Evolutionary conservation across 331 rosid species (phyloP).

Genomic region (Phaseolus coccineus): DNA sequence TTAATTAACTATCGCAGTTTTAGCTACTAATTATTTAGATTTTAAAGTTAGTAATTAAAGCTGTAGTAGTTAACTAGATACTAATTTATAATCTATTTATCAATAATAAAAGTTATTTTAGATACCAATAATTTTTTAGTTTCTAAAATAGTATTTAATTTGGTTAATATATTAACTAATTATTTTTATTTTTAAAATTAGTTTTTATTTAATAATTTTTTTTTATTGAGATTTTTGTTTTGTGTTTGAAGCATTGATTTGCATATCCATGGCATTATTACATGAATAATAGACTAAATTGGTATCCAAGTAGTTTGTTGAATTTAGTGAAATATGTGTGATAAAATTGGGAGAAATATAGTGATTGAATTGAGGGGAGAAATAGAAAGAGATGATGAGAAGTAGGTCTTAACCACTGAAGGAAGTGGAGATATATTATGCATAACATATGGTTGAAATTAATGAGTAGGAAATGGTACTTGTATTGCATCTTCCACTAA

Average conservation of each 20-base stretch:
- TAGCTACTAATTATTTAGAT: too few species aligned
- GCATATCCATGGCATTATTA: neutral
- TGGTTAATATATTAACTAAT: too few species aligned
- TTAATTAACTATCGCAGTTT: too few species aligned
- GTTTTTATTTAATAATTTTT: too few species aligned
- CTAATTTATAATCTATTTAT: too few species aligned
- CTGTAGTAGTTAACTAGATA: too few species aligned
- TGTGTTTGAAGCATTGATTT: neutral
- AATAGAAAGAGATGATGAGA: slow-evolving; percentile 34
- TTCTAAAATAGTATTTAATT: too few species aligned
- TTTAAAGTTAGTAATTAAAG: too few species aligned
- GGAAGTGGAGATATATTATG: slow-evolving; percentile 53
- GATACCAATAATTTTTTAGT: too few species aligned
- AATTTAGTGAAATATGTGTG: neutral
- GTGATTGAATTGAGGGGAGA: neutral
- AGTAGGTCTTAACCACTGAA: slow-evolving; percentile 52
- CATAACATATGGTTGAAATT: slow-evolving; percentile 53
- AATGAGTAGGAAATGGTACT: slow-evolving; percentile 56
- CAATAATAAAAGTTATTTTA: too few species aligned
- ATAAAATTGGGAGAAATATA: slow-evolving; percentile 7
- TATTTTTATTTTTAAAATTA: too few species aligned
- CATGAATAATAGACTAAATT: neutral
- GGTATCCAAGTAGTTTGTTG: neutral
- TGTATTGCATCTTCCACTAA: slow-evolving; percentile 75
- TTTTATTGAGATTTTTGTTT: too few species aligned